A percentile compares a stretch with the other conserved stretches of the same genome.
phyloP scores from a whole-genome alignment of 371 early-diverging fungal genomes.

The Lichtheimia ornata region DNA sequence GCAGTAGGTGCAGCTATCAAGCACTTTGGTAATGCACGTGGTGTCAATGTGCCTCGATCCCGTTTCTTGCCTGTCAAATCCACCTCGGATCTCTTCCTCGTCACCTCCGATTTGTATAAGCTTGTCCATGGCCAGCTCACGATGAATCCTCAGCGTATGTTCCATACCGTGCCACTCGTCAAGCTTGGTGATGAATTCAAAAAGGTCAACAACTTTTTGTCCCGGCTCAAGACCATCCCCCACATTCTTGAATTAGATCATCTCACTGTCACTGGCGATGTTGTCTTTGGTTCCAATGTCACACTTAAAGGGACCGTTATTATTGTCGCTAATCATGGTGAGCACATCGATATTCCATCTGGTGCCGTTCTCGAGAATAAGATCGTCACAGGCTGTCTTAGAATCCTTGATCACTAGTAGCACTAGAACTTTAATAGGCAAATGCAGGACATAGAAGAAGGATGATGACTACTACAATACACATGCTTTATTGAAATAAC shows the following conservation, averaged over 20 bases:
- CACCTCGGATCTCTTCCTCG: conserved; percentile 97
- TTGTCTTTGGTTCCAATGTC: conserved; percentile 96
- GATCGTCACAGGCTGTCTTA: conserved; percentile 96
- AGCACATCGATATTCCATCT: conserved; percentile 96
- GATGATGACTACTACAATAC: too few relatives aligned
- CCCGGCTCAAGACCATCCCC: conserved; percentile 90
- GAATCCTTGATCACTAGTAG: conserved; percentile 77
- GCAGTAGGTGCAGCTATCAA: conserved; percentile 99
- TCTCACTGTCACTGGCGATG: conserved; percentile 98
- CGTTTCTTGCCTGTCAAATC: conserved; percentile 99
- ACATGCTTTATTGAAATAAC: too few relatives aligned
- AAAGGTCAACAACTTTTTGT: conserved; percentile 73
- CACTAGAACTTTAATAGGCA: not conserved
- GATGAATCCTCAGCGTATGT: conserved; percentile 91
- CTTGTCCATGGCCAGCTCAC: conserved; percentile 91
- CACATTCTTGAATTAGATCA: conserved; percentile 99
- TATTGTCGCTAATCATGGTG: conserved; percentile 96
- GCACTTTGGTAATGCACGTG: conserved; percentile 95
- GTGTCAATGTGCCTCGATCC: conserved; percentile 97
- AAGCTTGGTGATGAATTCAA: conserved; percentile 99
- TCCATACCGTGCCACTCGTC: conserved; percentile 90
- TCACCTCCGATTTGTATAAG: conserved; percentile 93
- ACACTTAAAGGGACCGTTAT: conserved; percentile 97
- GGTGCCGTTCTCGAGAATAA: conserved; percentile 98
- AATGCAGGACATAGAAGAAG: too few relatives aligned